Percentiles rank a stretch among this genome's conserved stretches.
Conservation (phyloP, 495 filamentous ascomycete genomes). For the Barbatosphaeria neglecta region DNA sequence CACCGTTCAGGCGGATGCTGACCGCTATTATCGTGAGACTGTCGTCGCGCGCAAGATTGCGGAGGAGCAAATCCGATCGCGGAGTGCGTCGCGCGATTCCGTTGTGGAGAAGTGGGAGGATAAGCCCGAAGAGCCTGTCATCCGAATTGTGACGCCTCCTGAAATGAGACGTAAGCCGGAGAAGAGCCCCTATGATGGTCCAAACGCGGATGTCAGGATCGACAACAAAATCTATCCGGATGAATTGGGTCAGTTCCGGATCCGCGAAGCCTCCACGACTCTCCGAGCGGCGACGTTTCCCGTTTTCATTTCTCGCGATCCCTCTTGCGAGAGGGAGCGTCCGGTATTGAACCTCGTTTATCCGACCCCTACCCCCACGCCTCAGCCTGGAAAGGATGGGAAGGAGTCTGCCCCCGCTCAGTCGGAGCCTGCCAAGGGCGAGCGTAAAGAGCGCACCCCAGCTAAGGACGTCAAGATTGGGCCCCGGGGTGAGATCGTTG, state of each 20-base stretch:
- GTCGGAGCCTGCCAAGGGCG: slow-evolving; percentile 4
- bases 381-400: slow-evolving; percentile 24
- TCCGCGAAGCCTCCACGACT: background rate
- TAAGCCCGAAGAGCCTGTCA: slow-evolving; percentile 16
- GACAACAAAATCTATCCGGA: slow-evolving; percentile 35
- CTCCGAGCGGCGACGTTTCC: slow-evolving; percentile 7
- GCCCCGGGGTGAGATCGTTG: slow-evolving; percentile 9
- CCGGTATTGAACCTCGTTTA: slow-evolving; percentile 41
- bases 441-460: slow-evolving; percentile 6
- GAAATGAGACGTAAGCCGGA: slow-evolving; percentile 29
- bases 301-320: slow-evolving; percentile 30
- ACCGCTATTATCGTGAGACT: slow-evolving; percentile 38
- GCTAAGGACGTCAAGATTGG: slow-evolving; percentile 3
- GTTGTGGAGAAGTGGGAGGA: slow-evolving; percentile 39
- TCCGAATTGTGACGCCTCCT: slow-evolving; percentile 34
- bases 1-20: slow-evolving; percentile 35
- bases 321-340: slow-evolving; percentile 35
- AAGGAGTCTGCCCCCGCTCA: slow-evolving; percentile 1
- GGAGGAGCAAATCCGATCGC: slow-evolving; percentile 36
- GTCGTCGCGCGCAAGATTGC: slow-evolving; percentile 31
- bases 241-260: slow-evolving; percentile 18
- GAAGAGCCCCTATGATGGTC: slow-evolving; percentile 37
- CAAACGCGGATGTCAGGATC: slow-evolving; percentile 43
- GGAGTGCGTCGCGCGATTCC: slow-evolving; percentile 31
- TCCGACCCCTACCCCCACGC: slow-evolving; percentile 37